These are phyloP conservation scores for Psilocybe cubensis DNA, from an alignment of 768 basidiomycete species.

Conservation along the genomic window DNA sequence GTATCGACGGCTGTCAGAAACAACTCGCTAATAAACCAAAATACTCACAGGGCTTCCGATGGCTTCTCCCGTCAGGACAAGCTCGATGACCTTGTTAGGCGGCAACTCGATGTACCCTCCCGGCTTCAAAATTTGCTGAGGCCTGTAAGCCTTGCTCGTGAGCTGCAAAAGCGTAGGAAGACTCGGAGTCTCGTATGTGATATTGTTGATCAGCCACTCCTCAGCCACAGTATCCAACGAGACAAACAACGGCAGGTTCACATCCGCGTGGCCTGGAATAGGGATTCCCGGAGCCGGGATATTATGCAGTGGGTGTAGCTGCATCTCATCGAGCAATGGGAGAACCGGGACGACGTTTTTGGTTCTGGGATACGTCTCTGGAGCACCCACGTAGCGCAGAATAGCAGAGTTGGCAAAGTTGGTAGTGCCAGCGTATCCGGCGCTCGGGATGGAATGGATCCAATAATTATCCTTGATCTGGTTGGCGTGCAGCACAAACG, in stretches of 20 bases:
- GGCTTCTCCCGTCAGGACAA: constrained; percentile 44
- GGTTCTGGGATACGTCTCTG: constrained; percentile 34
- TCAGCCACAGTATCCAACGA: constrained; percentile 14
- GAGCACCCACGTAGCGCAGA: constrained; percentile 51
- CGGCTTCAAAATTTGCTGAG: too few species aligned
- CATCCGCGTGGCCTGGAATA: constrained; percentile 40
- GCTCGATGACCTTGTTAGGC: constrained; percentile 48
- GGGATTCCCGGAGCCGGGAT: constrained; percentile 33
- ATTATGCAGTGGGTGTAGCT: constrained; percentile 35
- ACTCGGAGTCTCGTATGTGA: constrained; percentile 37
- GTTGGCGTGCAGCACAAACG: constrained; percentile 42
- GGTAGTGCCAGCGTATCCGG: constrained; percentile 13
- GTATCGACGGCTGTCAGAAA: not conserved
- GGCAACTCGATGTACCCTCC: constrained; percentile 44
- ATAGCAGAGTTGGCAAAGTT: constrained; percentile 57
- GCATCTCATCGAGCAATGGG: constrained; percentile 36
- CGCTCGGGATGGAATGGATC: constrained; percentile 41
- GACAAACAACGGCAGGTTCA: constrained; percentile 36
- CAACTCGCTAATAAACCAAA: not conserved
- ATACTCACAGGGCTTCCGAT: constrained; percentile 36
- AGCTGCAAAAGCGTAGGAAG: constrained; percentile 51
- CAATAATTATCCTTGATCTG: constrained; percentile 46
- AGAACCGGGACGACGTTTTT: constrained; percentile 33
- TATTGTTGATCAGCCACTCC: constrained; percentile 34
- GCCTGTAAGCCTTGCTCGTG: too few species aligned